A percentile compares a stretch with the other conserved stretches of the same genome.
Conservation (phyloP, 2,329 filamentous ascomycete genomes). For the Fusarium staphyleae region DNA sequence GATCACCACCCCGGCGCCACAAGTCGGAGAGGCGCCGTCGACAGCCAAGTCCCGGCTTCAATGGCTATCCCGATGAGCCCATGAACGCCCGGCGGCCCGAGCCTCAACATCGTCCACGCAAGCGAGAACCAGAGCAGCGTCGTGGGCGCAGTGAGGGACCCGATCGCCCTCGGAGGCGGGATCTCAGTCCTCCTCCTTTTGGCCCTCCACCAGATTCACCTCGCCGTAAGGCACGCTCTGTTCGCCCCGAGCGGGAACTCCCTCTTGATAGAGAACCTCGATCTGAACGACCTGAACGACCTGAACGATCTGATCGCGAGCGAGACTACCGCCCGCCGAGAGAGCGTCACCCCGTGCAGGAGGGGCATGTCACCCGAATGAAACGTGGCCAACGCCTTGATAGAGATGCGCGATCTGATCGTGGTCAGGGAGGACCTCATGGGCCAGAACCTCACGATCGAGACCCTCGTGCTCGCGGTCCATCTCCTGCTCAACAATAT, state of each 20-base stretch:
- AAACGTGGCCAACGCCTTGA: conserved; percentile 17
- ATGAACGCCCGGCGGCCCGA: conserved; percentile 9
- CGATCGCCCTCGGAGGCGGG: conserved; percentile 19
- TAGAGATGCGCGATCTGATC: conserved; percentile 17
- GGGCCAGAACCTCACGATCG: conserved; percentile 14
- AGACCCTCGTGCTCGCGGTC: conserved; percentile 12
- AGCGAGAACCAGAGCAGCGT: conserved; percentile 29
- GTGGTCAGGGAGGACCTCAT: conserved; percentile 9
- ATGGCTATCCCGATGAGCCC: conserved; percentile 26
- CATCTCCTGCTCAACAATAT: neutral
- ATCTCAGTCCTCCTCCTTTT: conserved; percentile 26
- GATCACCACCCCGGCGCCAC: conserved; percentile 34
- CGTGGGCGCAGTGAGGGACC: conserved; percentile 37
- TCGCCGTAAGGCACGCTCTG: conserved; percentile 30
- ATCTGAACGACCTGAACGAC: conserved; percentile 5
- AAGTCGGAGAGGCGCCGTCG: conserved; percentile 36
- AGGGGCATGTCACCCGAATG: conserved; percentile 10
- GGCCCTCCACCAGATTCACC: conserved; percentile 31
- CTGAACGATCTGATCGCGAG: conserved; percentile 4
- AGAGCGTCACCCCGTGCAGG: conserved; percentile 18
- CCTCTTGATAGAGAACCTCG: neutral
- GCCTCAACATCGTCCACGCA: conserved; percentile 11
- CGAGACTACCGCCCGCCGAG: conserved; percentile 12
- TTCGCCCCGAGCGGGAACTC: conserved; percentile 21
- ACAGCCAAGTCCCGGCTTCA: conserved; percentile 27